Percentiles rank a stretch among this genome's conserved stretches.
These are phyloP conservation scores for Peltaster fructicola DNA, from an alignment of 2,329 filamentous ascomycete species.

Conservation along the genomic window DNA sequence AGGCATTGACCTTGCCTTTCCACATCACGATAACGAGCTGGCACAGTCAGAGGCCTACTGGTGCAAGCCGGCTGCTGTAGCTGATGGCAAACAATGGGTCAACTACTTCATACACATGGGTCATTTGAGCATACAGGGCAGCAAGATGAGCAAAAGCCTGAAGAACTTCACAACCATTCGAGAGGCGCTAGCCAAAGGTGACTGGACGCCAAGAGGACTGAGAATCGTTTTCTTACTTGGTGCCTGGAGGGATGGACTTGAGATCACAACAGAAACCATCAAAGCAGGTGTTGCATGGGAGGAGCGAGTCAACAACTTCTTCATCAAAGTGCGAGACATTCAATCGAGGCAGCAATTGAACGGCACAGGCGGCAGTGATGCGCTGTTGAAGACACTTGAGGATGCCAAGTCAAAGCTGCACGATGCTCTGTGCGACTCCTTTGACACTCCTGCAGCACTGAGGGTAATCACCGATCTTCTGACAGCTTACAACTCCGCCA, in stretches of 20 bases:
- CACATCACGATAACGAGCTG: conserved; percentile 84
- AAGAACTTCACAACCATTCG: conserved; percentile 95
- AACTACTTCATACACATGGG: conserved; percentile 96
- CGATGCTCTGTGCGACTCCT: conserved; percentile 60
- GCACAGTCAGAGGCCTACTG: conserved; percentile 83
- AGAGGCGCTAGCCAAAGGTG: conserved; percentile 50
- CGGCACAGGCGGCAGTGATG: conserved; percentile 17
- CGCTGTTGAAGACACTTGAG: conserved; percentile 32
- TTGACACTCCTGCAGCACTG: conserved; percentile 72
- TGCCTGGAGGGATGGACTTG: conserved; percentile 77
- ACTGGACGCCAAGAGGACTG: conserved; percentile 63
- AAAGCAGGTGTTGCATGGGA: conserved; percentile 64
- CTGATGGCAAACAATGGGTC: conserved; percentile 49
- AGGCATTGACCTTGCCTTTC: conserved; percentile 78
- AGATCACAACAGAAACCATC: conserved; percentile 72
- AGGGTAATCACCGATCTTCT: conserved; percentile 60
- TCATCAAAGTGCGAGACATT: conserved; percentile 39
- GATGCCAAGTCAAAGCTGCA: conserved; percentile 40
- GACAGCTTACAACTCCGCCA: conserved; percentile 50
- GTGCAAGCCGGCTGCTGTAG: conserved; percentile 21
- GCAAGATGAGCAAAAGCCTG: conserved; percentile 88
- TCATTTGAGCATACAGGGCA: conserved; percentile 72
- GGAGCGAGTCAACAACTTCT: conserved; percentile 55
- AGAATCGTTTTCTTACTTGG: conserved; percentile 77
- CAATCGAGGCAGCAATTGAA: conserved; percentile 10